Evolutionary conservation across 129 eudicot species (phyloP).

Genomic region (Flaveria bidentis): DNA sequence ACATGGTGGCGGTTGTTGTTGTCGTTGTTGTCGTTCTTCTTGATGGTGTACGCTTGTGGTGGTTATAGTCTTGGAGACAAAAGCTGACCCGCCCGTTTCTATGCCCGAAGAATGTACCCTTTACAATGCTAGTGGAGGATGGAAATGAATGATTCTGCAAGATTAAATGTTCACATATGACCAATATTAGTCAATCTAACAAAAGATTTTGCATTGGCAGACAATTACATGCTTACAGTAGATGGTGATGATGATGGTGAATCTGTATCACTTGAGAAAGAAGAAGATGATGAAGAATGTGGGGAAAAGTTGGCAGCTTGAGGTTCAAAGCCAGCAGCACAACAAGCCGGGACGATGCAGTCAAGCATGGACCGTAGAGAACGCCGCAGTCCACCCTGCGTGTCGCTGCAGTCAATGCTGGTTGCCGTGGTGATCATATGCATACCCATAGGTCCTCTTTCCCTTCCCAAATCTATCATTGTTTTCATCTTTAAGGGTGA

Average conservation of each 20-base stretch:
- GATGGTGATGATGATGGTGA: constrained; percentile 33
- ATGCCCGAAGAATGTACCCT: constrained; percentile 44
- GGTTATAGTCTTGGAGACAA: constrained; percentile 39
- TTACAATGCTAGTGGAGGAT: constrained; percentile 38
- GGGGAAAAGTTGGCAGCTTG: constrained; percentile 24
- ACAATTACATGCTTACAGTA: constrained; percentile 16
- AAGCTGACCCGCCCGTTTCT: constrained; percentile 42
- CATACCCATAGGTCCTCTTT: constrained; percentile 42
- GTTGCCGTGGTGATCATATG: constrained; percentile 38
- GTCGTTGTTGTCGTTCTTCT: constrained; percentile 15
- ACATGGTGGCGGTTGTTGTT: constrained; percentile 9
- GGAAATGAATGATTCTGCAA: constrained; percentile 31
- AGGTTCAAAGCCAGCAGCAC: constrained; percentile 38
- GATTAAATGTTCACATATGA: neutral
- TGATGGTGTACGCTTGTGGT: constrained; percentile 33
- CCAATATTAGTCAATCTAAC: neutral
- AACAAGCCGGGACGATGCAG: constrained; percentile 36
- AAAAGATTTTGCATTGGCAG: neutral
- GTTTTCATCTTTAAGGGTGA: constrained; percentile 35
- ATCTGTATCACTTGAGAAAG: constrained; percentile 36
- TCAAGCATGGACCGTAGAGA: constrained; percentile 35
- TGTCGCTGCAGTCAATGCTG: constrained; percentile 34
- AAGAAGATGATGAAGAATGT: constrained; percentile 21
- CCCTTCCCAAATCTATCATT: constrained; percentile 46
- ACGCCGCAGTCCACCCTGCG: constrained; percentile 39